Conservation (phyloP, 2,329 filamentous ascomycete species). For the Cephalotrichum gorgonifer region DNA sequence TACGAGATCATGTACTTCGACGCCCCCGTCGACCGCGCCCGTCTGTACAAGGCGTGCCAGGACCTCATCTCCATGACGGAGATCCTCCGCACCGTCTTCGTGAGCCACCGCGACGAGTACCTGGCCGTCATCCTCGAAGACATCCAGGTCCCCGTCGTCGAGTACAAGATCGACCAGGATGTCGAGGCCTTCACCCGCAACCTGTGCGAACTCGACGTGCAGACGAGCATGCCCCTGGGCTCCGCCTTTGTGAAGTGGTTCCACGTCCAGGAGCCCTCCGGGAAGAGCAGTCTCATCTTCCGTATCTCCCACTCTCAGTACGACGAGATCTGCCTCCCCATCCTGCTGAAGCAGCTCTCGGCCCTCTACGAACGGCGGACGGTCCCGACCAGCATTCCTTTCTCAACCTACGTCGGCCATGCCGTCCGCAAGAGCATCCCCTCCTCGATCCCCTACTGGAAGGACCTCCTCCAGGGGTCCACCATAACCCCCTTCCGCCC, state of each 20-base stretch:
- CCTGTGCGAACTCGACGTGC: conserved; percentile 45
- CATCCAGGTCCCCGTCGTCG: conserved; percentile 37
- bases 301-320: conserved; percentile 61
- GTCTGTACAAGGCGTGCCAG: conserved; percentile 38
- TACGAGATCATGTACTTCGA: conserved; percentile 57
- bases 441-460: conserved; percentile 51
- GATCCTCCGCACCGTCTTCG: conserved; percentile 56
- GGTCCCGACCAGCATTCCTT: conserved; percentile 24
- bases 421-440: conserved; percentile 28
- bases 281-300: conserved; percentile 37
- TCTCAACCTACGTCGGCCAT: conserved; percentile 35
- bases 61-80: conserved; percentile 51
- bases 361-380: conserved; percentile 28
- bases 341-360: conserved; percentile 50
- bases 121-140: conserved; percentile 48
- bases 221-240: conserved; percentile 44
- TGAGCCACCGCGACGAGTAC: conserved; percentile 33
- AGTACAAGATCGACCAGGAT: conserved; percentile 40
- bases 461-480: conserved; percentile 44
- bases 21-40: conserved; percentile 32
- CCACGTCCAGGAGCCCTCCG: conserved; percentile 27
- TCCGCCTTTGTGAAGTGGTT: conserved; percentile 52
- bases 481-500: conserved; percentile 34
- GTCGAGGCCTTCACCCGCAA: conserved; percentile 40
- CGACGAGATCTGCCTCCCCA: conserved; percentile 55